Conservation (phyloP, 495 filamentous ascomycete genomes). For the Aspergillus homomorphus region DNA sequence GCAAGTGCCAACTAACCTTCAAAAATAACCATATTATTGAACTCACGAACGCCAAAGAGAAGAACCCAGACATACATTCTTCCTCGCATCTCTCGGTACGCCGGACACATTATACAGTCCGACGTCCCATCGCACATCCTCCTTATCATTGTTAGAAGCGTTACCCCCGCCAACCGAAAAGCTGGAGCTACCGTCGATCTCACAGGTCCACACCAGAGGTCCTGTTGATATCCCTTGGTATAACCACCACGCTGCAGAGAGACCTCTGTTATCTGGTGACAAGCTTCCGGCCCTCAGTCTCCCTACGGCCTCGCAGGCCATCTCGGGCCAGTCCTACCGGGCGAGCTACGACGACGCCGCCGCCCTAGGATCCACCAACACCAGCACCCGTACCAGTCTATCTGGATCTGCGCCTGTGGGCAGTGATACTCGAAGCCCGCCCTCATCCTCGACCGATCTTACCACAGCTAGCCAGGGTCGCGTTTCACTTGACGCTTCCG, state of each 20-base stretch:
- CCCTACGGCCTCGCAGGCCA: slow-evolving; percentile 65
- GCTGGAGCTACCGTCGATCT: slow-evolving; percentile 96
- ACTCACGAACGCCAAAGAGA: slow-evolving; percentile 10
- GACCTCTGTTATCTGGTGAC: slow-evolving; percentile 67
- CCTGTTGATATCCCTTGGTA: slow-evolving; percentile 75
- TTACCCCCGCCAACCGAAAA: slow-evolving; percentile 72
- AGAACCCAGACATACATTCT: slow-evolving; percentile 14
- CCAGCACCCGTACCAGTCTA: slow-evolving; percentile 39
- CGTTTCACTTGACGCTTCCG: slow-evolving; percentile 37
- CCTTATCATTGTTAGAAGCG: slow-evolving; percentile 34
- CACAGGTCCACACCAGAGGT: slow-evolving; percentile 87
- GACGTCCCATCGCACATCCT: slow-evolving; percentile 18
- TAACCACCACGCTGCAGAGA: slow-evolving; percentile 66
- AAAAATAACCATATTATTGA: not conserved
- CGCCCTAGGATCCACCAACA: slow-evolving; percentile 26
- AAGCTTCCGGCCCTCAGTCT: slow-evolving; percentile 75
- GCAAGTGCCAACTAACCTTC: not conserved
- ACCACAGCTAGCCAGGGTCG: slow-evolving; percentile 33
- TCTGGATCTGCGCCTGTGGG: slow-evolving; percentile 33
- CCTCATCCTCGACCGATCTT: slow-evolving; percentile 33
- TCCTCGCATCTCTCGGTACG: slow-evolving; percentile 22
- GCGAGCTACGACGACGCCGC: slow-evolving; percentile 45
- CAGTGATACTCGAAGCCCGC: slow-evolving; percentile 36
- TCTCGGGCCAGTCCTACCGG: slow-evolving; percentile 50
- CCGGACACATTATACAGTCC: slow-evolving; percentile 30